phyloP scores from a whole-genome alignment of 1,284 basidiomycete species.

The Sutorius eximius region DNA sequence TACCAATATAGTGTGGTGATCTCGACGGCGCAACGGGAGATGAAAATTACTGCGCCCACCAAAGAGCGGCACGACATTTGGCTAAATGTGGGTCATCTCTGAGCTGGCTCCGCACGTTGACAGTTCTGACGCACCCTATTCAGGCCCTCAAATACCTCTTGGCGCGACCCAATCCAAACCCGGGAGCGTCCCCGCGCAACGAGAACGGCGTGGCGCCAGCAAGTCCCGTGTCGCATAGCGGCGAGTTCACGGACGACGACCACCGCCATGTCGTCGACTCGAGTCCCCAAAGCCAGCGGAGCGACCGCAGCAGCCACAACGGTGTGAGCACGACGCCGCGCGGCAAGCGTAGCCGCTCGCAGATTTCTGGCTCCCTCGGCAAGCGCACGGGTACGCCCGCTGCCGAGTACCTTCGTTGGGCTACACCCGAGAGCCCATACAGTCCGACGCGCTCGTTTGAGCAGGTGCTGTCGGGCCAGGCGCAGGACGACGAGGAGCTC shows the following conservation, averaged over 20 bases:
- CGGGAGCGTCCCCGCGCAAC: conserved; percentile 42
- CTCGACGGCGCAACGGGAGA: conserved; percentile 90
- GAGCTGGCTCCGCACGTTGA: neutral
- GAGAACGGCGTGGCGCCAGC: conserved; percentile 42
- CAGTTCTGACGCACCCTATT: conserved; percentile 13
- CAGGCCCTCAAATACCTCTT: conserved; percentile 86
- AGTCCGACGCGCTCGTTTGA: conserved; percentile 70
- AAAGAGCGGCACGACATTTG: conserved; percentile 97
- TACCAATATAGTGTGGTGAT: conserved; percentile 93
- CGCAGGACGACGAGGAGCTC: conserved; percentile 64
- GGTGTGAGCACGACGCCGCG: conserved; percentile 73
- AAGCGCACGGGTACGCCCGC: conserved; percentile 89
- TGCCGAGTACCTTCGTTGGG: conserved; percentile 81
- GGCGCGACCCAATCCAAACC: conserved; percentile 58
- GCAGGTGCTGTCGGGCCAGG: conserved; percentile 45
- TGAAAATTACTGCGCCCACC: conserved; percentile 95
- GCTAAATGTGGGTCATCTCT: conserved; percentile 66
- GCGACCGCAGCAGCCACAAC: conserved; percentile 53
- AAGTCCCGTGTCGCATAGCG: conserved; percentile 53
- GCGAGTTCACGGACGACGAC: conserved; percentile 52
- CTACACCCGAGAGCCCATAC: conserved; percentile 62
- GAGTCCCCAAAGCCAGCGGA: conserved; percentile 72
- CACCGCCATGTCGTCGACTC: conserved; percentile 45
- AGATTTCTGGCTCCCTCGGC: conserved; percentile 72
- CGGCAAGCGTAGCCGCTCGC: conserved; percentile 72